A percentile compares a stretch with the other conserved stretches of the same genome.
Evolutionary conservation across 345 rosid species (phyloP).

Genomic region (Salix purpurea): DNA sequence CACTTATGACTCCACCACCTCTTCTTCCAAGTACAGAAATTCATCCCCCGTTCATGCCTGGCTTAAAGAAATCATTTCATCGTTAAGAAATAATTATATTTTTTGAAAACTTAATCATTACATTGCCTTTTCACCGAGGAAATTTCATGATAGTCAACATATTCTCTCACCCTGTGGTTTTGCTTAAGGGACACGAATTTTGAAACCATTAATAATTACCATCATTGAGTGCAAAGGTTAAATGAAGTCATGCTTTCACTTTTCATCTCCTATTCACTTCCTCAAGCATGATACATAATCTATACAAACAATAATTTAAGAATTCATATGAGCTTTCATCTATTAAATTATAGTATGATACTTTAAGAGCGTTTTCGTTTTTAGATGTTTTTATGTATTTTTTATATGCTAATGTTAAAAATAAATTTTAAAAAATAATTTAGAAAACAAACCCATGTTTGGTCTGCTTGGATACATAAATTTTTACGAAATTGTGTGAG

Average conservation of each 20-base stretch:
- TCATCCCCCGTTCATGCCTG: background rate
- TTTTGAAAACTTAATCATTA: background rate
- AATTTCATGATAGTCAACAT: background rate
- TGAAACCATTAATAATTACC: background rate
- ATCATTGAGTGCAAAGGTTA: background rate
- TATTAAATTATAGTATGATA: no score
- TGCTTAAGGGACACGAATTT: conserved; percentile 7
- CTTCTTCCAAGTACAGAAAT: background rate
- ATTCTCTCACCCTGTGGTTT: background rate
- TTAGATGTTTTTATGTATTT: no score
- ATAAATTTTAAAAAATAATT: no score
- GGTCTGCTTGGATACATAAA: background rate
- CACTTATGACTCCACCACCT: conserved; percentile 1
- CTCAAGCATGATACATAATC: background rate
- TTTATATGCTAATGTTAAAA: no score
- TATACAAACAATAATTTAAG: no score
- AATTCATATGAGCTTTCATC: no score
- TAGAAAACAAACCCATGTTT: no score
- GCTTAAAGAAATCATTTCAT: background rate
- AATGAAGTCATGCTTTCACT: conserved; percentile 6
- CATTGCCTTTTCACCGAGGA: background rate
- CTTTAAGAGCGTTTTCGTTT: no score
- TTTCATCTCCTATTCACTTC: background rate
- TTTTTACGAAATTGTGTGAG: background rate
- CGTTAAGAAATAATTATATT: background rate